These are phyloP conservation scores for Phytophthora citrophthora DNA, from an alignment of 352 stramenopile genomes.

Conservation along the genomic window DNA sequence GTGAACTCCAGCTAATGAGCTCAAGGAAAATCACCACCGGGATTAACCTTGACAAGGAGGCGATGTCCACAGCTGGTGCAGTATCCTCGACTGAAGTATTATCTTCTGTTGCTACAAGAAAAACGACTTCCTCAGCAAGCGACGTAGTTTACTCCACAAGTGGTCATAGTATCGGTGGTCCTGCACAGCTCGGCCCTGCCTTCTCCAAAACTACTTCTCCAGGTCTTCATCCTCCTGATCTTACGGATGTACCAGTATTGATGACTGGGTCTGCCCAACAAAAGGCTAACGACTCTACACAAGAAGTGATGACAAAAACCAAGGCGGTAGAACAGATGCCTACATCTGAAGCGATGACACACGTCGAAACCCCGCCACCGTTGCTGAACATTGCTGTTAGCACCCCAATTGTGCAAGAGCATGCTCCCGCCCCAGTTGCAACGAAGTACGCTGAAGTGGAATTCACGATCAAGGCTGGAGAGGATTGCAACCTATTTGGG, in stretches of 20 bases:
- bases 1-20: slow-evolving; percentile 22
- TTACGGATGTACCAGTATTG: neutral
- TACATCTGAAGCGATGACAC: slow-evolving; percentile 12
- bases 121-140: neutral
- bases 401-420: neutral
- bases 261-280: neutral
- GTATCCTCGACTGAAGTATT: neutral
- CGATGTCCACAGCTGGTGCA: neutral
- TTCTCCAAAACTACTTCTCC: neutral
- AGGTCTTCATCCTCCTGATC: neutral
- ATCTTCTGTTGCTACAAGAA: neutral
- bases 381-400: slow-evolving; percentile 11
- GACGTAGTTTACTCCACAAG: neutral
- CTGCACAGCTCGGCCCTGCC: neutral
- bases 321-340: slow-evolving; percentile 17
- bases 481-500: slow-evolving; percentile 29
- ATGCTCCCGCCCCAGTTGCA: neutral
- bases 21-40: neutral
- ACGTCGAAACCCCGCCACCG: neutral
- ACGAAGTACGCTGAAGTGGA: slow-evolving; percentile 5
- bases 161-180: neutral
- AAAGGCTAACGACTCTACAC: neutral
- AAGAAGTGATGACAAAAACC: neutral
- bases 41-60: neutral
- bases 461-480: slow-evolving; percentile 23